Conservation (phyloP, 176 grass and related monocot genomes). For the Lolium perenne region DNA sequence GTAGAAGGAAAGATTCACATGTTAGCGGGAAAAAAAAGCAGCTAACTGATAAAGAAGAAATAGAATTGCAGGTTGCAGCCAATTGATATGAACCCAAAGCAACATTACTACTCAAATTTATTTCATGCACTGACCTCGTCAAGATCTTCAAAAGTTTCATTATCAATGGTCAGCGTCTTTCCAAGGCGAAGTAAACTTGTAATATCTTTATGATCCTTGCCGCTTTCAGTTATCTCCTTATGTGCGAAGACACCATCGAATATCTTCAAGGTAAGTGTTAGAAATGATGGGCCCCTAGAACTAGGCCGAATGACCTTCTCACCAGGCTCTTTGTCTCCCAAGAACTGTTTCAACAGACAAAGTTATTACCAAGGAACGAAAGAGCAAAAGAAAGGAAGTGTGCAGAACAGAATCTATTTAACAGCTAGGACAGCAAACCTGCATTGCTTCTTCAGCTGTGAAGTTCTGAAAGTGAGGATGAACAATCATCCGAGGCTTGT, state of each 20-base stretch:
- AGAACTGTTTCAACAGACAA: conserved; percentile 58
- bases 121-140: conserved; percentile 74
- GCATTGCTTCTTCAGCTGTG: conserved; percentile 90
- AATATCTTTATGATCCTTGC: conserved; percentile 96
- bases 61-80: background rate
- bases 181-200: conserved; percentile 95
- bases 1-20: background rate
- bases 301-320: conserved; percentile 93
- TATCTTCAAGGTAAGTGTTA: conserved; percentile 91
- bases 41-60: conserved; percentile 4
- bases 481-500: conserved; percentile 95
- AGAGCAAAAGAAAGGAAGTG: background rate
- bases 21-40: background rate
- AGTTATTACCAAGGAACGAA: background rate
- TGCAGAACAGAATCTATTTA: background rate
- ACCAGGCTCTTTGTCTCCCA: conserved; percentile 86
- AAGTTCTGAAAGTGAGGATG: conserved; percentile 96
- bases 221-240: conserved; percentile 94
- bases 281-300: conserved; percentile 78
- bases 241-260: conserved; percentile 90
- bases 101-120: background rate
- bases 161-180: conserved; percentile 82
- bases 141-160: conserved; percentile 98
- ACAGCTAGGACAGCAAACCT: conserved; percentile 52
- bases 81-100: conserved; percentile 13